Conservation (phyloP, 805 yeast species). For the Schizosaccharomyces octosporus region DNA sequence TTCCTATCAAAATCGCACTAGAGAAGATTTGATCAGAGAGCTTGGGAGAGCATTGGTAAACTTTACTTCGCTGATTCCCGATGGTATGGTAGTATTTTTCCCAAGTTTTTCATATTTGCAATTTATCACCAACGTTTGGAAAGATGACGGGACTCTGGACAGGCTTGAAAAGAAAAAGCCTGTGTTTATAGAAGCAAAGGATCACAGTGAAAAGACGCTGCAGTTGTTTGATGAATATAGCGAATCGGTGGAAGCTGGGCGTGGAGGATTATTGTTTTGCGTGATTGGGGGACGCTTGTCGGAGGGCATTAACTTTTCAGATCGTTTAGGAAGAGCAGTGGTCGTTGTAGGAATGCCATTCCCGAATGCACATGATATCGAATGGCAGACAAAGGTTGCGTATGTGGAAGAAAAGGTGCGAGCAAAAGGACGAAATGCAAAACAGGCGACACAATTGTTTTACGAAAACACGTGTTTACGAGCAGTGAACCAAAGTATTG, state of each 20-base stretch:
- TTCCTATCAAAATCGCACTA: conserved; percentile 39
- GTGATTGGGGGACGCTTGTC: conserved; percentile 85
- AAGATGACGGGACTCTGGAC: conserved; percentile 10
- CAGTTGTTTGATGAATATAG: conserved; percentile 2
- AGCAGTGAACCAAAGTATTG: conserved; percentile 77
- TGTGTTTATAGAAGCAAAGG: conserved; percentile 11
- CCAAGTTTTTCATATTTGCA: conserved; percentile 61
- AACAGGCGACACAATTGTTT: conserved; percentile 26
- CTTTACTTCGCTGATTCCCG: conserved; percentile 27
- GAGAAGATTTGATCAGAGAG: conserved; percentile 19
- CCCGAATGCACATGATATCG: conserved; percentile 67
- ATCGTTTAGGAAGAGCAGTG: conserved; percentile 67
- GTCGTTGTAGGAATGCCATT: conserved; percentile 72
- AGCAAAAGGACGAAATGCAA: conserved; percentile 17
- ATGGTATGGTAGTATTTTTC: conserved; percentile 58
- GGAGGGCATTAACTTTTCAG: conserved; percentile 81
- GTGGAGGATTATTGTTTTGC: conserved; percentile 49
- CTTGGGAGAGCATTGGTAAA: conserved; percentile 27
- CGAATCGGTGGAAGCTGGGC: neutral
- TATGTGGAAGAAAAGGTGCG: neutral
- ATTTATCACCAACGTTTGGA: conserved; percentile 31
- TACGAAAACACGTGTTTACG: conserved; percentile 76
- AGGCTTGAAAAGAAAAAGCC: conserved; percentile 15
- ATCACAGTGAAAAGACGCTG: neutral
- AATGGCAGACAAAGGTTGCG: conserved; percentile 45